Evolutionary conservation across 768 basidiomycete species (phyloP), one percentile per base, ranked within the genome.

Genomic region (Pulveroboletus sp.): DNA sequence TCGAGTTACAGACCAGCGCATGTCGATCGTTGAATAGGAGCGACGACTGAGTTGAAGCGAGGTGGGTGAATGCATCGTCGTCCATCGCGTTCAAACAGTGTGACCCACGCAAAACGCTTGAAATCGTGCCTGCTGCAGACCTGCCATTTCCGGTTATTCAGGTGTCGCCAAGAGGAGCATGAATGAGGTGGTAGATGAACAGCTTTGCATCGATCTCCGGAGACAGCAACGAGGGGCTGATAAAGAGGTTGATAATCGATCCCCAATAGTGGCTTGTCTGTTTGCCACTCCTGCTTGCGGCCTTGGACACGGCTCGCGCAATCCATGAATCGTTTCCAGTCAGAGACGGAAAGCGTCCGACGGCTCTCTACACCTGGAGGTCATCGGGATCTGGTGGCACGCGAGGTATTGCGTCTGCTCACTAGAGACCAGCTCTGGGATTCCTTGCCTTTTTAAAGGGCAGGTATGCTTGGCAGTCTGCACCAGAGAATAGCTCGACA

Each of bases 401-500:
- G 17, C 27, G 33, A 33, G 28, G 32, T 39, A 17, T 14, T 11
- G 21, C 17, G 43, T 12, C 12, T 8, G 47, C 61, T 46, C 33
- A 63, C 61, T 43, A 61, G n/a, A n/a, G 57, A 52, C 62, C 62
- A 63, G 14, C 46, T 31, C 39, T 21, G 49, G 5, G 48, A 35
- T 39, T 35, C 56, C 32, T 26, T 61, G 21, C 18, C 39, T 12
- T 54, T 41, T 39, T 54, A 54, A 12, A 63, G 45, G 6, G 52
- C 30, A 10, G 48, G 47, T 17, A 61, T 41, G 40, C 18, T 32
- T 38, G 39, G 43, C 14, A 61, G 17, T 15, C 54, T 30, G 40
- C 46, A 39, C 64, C 64, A 65, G n/a, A 68, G 50, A 10, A 65
- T 43, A 35, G 40, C 18, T 66, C 61, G 6, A 51, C 64, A 2